phyloP scores from a whole-genome alignment of 352 stramenopile genomes.

The Globisporangium iwayamae region DNA sequence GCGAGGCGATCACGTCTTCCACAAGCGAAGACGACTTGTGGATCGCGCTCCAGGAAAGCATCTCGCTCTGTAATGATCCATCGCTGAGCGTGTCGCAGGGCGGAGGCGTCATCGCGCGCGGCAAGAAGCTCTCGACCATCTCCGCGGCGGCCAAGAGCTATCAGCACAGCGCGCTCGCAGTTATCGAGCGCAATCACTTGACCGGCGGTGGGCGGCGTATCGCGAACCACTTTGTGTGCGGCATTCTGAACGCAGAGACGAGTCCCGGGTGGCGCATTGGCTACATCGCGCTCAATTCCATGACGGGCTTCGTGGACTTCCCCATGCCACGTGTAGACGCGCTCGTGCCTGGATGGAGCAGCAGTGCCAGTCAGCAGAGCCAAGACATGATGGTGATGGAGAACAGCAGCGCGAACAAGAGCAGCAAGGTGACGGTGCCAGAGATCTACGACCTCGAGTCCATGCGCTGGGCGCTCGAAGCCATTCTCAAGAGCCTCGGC shows the following conservation, averaged over 20 bases:
- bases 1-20: conserved; percentile 44
- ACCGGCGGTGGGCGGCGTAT: conserved; percentile 46
- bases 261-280: conserved; percentile 75
- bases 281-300: conserved; percentile 66
- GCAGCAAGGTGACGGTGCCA: conserved; percentile 36
- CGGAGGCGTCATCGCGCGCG: conserved; percentile 15
- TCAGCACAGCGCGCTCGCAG: conserved; percentile 34
- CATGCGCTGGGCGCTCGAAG: conserved; percentile 85
- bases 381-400: conserved; percentile 21
- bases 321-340: conserved; percentile 54
- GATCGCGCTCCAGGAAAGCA: conserved; percentile 72
- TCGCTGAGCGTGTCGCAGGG: conserved; percentile 46
- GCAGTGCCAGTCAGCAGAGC: neutral
- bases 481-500: conserved; percentile 60
- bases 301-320: conserved; percentile 83
- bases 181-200: conserved; percentile 55
- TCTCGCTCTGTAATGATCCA: conserved; percentile 67
- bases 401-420: conserved; percentile 1
- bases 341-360: conserved; percentile 52
- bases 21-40: conserved; percentile 81
- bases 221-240: conserved; percentile 68
- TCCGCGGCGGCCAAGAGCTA: conserved; percentile 27
- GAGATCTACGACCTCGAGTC: conserved; percentile 86
- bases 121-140: conserved; percentile 25
- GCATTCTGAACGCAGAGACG: conserved; percentile 68